A percentile compares a stretch with the other conserved stretches of the same genome.
phyloP scores from a whole-genome alignment of 1,284 basidiomycete species.

The Puccinia novopanici region DNA sequence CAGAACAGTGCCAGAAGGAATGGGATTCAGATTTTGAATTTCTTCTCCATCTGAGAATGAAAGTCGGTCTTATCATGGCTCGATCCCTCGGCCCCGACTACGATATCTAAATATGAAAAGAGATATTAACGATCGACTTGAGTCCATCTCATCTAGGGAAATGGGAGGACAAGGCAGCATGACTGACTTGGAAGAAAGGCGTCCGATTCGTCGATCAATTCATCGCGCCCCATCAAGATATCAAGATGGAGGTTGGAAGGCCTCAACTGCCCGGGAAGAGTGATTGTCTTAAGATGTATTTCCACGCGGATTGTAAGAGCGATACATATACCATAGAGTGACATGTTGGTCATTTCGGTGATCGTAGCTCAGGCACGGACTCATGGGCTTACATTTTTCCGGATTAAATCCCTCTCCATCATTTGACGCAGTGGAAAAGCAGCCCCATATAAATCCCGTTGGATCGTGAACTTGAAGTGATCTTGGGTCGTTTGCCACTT shows the following conservation, averaged over 20 bases:
- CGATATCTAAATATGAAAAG: neutral
- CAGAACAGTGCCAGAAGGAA: neutral
- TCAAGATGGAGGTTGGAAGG: conserved; percentile 50
- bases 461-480: conserved; percentile 33
- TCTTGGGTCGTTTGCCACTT: conserved; percentile 39
- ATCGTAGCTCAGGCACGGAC: neutral
- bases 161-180: neutral
- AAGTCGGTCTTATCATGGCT: conserved; percentile 28
- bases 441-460: conserved; percentile 34
- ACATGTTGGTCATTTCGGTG: neutral
- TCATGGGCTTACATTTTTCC: conserved; percentile 20
- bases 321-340: neutral
- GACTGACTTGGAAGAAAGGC: conserved; percentile 33
- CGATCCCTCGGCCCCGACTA: conserved; percentile 9
- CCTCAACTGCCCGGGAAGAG: conserved; percentile 12
- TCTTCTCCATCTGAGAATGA: conserved; percentile 32
- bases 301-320: neutral
- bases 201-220: conserved; percentile 29
- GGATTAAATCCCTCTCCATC: conserved; percentile 38
- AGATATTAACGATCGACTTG: neutral
- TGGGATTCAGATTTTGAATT: conserved; percentile 27
- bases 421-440: conserved; percentile 36
- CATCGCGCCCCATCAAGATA: conserved; percentile 38
- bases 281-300: conserved; percentile 12
- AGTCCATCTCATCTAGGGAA: neutral